Evolutionary conservation across 495 filamentous ascomycete genomes (phyloP).

Genomic region (Podospora bellae-mahoneyi): DNA sequence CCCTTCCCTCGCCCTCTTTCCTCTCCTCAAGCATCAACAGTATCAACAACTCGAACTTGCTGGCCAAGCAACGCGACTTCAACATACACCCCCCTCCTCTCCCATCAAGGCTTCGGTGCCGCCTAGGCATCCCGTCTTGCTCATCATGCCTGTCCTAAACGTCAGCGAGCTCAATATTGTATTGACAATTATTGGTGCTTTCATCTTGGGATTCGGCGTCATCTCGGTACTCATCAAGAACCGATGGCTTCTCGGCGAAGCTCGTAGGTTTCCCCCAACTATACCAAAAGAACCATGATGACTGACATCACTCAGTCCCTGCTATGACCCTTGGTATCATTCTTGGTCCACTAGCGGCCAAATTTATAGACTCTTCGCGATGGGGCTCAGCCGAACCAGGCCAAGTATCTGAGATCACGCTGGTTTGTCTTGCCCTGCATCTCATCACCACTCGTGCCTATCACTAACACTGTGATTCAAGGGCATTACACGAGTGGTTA

Average conservation of each 20-base stretch:
- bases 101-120: too few species aligned
- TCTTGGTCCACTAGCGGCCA: slow-evolving; percentile 49
- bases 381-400: slow-evolving; percentile 41
- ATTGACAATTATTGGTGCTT: slow-evolving; percentile 42
- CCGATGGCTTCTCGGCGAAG: slow-evolving; percentile 56
- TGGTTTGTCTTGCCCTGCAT: slow-evolving; percentile 7
- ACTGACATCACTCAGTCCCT: slow-evolving; percentile 31
- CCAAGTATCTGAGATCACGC: slow-evolving; percentile 45
- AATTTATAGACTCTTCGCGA: slow-evolving; percentile 44
- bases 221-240: slow-evolving; percentile 53
- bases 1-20: not conserved
- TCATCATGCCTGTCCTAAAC: slow-evolving; percentile 48
- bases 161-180: slow-evolving; percentile 52
- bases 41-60: not conserved
- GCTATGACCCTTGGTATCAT: slow-evolving; percentile 47
- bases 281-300: too few species aligned
- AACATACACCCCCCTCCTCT: too few species aligned
- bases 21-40: not conserved
- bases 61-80: too few species aligned
- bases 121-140: too few species aligned
- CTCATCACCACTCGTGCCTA: too few species aligned
- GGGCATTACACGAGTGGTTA: slow-evolving; percentile 49
- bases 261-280: slow-evolving; percentile 18
- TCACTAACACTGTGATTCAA: too few species aligned
- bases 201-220: slow-evolving; percentile 45